A percentile compares a stretch with the other conserved stretches of the same genome.
Evolutionary conservation across 371 early-diverging fungal species (phyloP).

Genomic region (Actinomortierella ambigua): DNA sequence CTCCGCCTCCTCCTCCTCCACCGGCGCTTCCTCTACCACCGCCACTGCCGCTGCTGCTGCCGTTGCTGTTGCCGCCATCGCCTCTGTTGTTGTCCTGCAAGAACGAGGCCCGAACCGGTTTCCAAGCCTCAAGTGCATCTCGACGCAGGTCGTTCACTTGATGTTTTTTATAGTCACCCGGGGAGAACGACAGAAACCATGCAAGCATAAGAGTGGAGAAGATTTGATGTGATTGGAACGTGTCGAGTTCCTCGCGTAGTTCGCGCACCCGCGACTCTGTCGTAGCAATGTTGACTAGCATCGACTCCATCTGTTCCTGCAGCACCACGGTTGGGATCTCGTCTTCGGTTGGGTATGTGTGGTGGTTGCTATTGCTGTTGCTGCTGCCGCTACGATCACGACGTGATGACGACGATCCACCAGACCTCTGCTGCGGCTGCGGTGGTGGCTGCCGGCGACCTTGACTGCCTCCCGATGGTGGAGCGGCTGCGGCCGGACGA

Average conservation of each 20-base stretch:
- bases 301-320: conserved; percentile 42
- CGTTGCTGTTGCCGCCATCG: neutral
- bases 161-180: conserved; percentile 18
- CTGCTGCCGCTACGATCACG: neutral
- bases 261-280: conserved; percentile 34
- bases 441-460: neutral
- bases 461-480: conserved; percentile 3
- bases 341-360: conserved; percentile 9
- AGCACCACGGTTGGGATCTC: conserved; percentile 44
- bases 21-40: no score
- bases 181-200: conserved; percentile 35
- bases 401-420: conserved; percentile 8
- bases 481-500: neutral
- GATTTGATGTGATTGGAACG: conserved; percentile 32
- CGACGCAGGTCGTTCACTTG: conserved; percentile 26
- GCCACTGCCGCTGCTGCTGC: conserved; percentile 1
- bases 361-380: conserved; percentile 4
- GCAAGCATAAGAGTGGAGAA: conserved; percentile 36
- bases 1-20: no score
- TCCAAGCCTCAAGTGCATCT: conserved; percentile 31
- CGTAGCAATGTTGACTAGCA: conserved; percentile 28
- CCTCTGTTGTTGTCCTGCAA: neutral
- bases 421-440: neutral
- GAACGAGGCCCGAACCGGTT: conserved; percentile 23
- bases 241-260: conserved; percentile 39